Base-by-base conservation (phyloP, 345 rosid genomes). In the Heritiera littoralis region DNA sequence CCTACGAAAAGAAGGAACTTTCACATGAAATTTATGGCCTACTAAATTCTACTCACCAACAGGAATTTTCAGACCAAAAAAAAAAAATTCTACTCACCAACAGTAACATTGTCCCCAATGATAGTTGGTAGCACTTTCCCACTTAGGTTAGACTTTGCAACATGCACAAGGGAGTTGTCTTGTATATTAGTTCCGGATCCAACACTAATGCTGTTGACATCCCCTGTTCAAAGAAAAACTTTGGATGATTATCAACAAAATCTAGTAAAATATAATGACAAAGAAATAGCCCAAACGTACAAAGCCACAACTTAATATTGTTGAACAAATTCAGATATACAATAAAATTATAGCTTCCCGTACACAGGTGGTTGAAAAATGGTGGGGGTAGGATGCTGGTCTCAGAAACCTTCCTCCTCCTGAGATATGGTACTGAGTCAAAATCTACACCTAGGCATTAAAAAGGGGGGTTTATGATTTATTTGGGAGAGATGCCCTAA, bases 161-260 rank as follows among this genome's bases (percentile, higher is more conserved):
- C 98, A 75, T 94, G 97, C 82, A 96, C 97, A 80, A 96, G 96
- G 43, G 99, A 91, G 83, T 96, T 94, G 84, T 96, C 99, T 79
- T 96, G 99, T 86, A 92, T 94, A 81, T 95, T 94, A 83, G 99
- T 95, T 82, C 98, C 89, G 63, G 94, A 86, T 77, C 99, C 98
- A 80, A 95, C 86, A 66, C 83, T 87, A 52, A 92, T 85, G 80
- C 88, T 90, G 88, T 95, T 92, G 79, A 89, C 97, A 85, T 95
- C 99, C 82, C 97, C 97, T 95, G 75, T 54, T n/a, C 67, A 83
- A 32, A 80, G 73, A 72, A 73, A 17, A 72, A 13, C 20, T 17
- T 5, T n/a, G 28, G 28, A 72, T 14, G 56, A 73, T 46, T 30
- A 72, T 72, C 56, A 45, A 61, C 38, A 72, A 75, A 69, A 72